Evolutionary conservation across 495 filamentous ascomycete species (phyloP), one percentile per base, ranked within the genome.

Genomic region (Usnea hakonensis): DNA sequence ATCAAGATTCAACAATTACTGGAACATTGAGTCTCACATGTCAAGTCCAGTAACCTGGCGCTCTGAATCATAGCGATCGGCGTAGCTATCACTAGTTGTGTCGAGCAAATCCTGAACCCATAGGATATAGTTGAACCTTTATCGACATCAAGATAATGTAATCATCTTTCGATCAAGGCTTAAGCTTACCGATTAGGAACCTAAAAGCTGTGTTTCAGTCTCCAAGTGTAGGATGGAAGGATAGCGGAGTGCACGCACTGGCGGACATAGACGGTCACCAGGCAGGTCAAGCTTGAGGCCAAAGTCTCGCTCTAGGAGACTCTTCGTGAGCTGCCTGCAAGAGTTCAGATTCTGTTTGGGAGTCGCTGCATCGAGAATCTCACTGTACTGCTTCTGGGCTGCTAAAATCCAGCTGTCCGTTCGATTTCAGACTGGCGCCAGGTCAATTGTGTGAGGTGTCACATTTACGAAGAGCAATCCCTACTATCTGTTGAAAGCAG

Each of bases 101-200:
- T 96, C 91, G 36, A 98, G 75, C 0, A 98, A 79, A 28, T 84
- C 84, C 70, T 96, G 89, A 5, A 97, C 77, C 91, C 91, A 97
- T 7, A 91, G 75, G 57, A 97, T 85, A 69, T 98, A 98, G 67
- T 95, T 95, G 62, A 93, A 82, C 65, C 82, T 85, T 52, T 65
- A 21, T 69, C 14, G 46, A 55, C 23, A 58, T 61, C 16, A 63
- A 26, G 53, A 36, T 52, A 2, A 41, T 14, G 37, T 32, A 5
- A 13, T 8, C 50, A 57, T 55, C 55, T 0, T 3, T n/a, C 11
- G 23, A 13, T n/a, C 16, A 26, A 19, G 3, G 16, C 14, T 19
- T 28, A 3, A 2, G 23, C 7, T 17, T 67, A 82, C 67, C 89
- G 80, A 60, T 90, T 92, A 8, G 88, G 87, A 5, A 92, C 80